A percentile compares a stretch with the other conserved stretches of the same genome.
These are phyloP conservation scores for Eucalyptus leucophloia DNA, from an alignment of 345 rosid species.

Conservation along the genomic window DNA sequence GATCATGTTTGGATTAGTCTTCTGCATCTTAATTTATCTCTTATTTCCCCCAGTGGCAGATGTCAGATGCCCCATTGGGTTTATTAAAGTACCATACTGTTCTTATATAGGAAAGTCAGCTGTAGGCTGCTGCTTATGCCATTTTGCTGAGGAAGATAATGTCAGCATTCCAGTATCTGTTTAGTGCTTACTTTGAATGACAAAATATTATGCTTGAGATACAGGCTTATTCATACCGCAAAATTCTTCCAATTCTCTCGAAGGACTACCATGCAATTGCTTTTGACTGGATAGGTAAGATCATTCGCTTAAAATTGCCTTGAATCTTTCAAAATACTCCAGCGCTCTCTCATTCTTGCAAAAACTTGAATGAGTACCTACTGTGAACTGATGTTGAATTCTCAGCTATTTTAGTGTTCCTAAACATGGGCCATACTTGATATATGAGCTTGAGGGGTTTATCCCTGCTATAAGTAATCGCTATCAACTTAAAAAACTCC, in stretches of 20 bases:
- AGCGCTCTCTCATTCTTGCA: not conserved
- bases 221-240: slow-evolving; percentile 89
- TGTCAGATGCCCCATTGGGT: not conserved
- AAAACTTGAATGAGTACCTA: not conserved
- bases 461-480: not conserved
- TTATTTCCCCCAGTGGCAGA: not conserved
- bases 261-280: slow-evolving; percentile 72
- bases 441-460: not conserved
- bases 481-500: not conserved
- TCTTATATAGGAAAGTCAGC: not conserved
- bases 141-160: not conserved
- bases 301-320: not conserved
- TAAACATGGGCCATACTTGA: not conserved
- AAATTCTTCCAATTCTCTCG: slow-evolving; percentile 59
- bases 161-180: not conserved
- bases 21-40: not conserved
- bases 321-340: not conserved
- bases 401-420: not conserved
- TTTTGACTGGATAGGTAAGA: slow-evolving; percentile 82
- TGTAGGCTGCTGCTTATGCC: not conserved
- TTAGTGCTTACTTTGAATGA: not conserved
- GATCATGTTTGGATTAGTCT: not conserved
- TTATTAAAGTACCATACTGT: not conserved
- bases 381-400: not conserved
- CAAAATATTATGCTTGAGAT: not conserved